Base-by-base conservation (phyloP, 2,329 filamentous ascomycete species). In the Aspergillus costaricaensis region DNA sequence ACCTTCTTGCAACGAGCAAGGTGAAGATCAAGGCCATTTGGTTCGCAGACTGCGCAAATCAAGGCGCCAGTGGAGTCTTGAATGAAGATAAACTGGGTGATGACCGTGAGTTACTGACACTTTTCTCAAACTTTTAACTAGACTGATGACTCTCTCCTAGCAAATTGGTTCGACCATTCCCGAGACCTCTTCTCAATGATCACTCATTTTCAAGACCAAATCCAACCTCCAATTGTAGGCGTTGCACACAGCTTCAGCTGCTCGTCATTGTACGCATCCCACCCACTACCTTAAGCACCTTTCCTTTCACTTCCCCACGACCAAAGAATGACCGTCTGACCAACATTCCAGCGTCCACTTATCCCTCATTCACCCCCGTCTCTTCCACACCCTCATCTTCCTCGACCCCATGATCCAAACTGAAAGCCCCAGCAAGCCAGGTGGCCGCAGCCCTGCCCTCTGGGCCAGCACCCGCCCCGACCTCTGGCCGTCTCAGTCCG, bases 241-340 rank as follows among this genome's bases (percentile, higher is more conserved):
- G 74, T 96, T 15, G 92, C 90, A 21, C 92, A 96, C 76, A 94
- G 90, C 65, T 91, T 93, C 79, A 91, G 92, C 67, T 90, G 82
- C 65, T 84, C 83, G 69, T 83, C 88, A 61, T 81, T 95, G 63
- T 61, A 25, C n/a, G 53, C 39, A 36, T 19, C 5, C 36, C 14
- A 21, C 4, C 38, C 5, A 32, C 3, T 5, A 32, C 47, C 52
- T 3, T 25, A 15, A 1, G 3, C n/a, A 19, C 32, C 32, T 12
- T 7, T 15, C 15, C 10, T 5, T 15, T n/a, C 3, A 39, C 17
- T 27, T 8, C 25, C 25, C 25, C 8, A n/a, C 12, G 12, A 9
- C 25, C 12, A 19, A 25, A 6, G 43, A 17, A 39, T 32, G 23
- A 10, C 36, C 27, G 41, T 47, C 7, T 53, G 1, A 43, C 19